Conservation (phyloP, 2,329 filamentous ascomycete species). For the Colletotrichum chrysophilum region DNA sequence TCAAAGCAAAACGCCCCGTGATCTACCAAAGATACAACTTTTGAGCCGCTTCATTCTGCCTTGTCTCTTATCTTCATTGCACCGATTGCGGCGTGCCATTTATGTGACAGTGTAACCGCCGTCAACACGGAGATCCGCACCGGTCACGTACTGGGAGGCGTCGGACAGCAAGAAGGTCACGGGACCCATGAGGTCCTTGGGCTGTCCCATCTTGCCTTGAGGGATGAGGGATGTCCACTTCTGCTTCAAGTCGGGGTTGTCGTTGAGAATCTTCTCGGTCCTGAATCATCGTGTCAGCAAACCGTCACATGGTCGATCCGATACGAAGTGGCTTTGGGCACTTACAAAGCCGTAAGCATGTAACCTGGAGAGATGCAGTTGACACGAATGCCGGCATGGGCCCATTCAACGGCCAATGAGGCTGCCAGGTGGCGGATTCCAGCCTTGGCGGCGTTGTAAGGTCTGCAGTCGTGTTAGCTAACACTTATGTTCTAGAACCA, state of each 20-base stretch:
- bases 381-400: constrained; percentile 83
- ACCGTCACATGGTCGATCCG: neutral
- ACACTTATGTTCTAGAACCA: neutral
- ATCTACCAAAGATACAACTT: neutral
- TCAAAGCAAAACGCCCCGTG: neutral
- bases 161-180: constrained; percentile 87
- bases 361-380: constrained; percentile 97
- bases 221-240: constrained; percentile 95
- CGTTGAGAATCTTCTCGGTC: constrained; percentile 91
- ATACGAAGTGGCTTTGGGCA: constrained; percentile 16
- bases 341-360: constrained; percentile 93
- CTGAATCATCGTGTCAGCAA: constrained; percentile 46
- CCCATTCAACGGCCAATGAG: constrained; percentile 94
- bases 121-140: constrained; percentile 81
- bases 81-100: neutral
- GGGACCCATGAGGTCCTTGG: constrained; percentile 91
- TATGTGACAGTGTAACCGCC: constrained; percentile 88
- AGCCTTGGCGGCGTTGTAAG: constrained; percentile 93
- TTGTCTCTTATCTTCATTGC: neutral
- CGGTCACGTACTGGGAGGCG: constrained; percentile 73
- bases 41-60: neutral
- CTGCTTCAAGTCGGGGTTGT: constrained; percentile 87
- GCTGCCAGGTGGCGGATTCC: constrained; percentile 87
- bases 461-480: constrained; percentile 42
- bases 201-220: constrained; percentile 89